Evolutionary conservation across 2,329 filamentous ascomycete genomes (phyloP), one percentile per base, ranked within the genome.

Genomic region (Sclerotinia borealis): DNA sequence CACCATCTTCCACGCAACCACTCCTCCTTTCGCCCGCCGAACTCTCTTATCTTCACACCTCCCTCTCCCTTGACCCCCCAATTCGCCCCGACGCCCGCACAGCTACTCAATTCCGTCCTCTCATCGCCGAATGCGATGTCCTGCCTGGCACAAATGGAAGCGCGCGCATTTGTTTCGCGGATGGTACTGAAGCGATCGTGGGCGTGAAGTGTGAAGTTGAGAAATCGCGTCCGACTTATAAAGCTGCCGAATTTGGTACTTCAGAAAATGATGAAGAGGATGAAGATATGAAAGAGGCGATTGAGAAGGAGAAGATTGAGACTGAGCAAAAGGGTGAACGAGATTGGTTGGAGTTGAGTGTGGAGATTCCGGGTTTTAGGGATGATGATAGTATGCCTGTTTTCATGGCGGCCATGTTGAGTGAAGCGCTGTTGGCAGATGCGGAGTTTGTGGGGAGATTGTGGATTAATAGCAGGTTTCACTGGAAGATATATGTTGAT

Each of bases 401-500:
- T 25, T 97, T 96, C 74, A 78, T 98, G 73, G 86, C 87, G 1
- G 88, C 91, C 69, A 95, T 98, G 90, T 81, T 98, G 76, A 86
- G 85, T 63, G 95, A 99, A 81, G 91, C 91, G 63, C 76, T 99
- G 77, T 81, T 95, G 65, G 87, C 86, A 37, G 89, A 87, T 76
- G 88, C 86, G 25, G 82, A 83, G 72, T 84, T 91, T 75, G 82
- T 83, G 67, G 86, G 85, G 75, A 85, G 88, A 72, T 77, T 99
- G 73, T 89, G 87, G 76, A 97, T 99, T 75, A 98, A 97, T 78
- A 79, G 82, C 64, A 84, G 93, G 50, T 99, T 93, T 81, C 93
- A 98, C 80, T 99, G 95, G 95, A 91, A 93, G 78, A 76, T 99
- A 63, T 98, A 93, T 77, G 84, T 99, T 67, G 95, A 99, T 77